Evolutionary conservation across 371 early-diverging fungal species (phyloP), one percentile per base, ranked within the genome.

Genomic region (Blakeslea trispora): DNA sequence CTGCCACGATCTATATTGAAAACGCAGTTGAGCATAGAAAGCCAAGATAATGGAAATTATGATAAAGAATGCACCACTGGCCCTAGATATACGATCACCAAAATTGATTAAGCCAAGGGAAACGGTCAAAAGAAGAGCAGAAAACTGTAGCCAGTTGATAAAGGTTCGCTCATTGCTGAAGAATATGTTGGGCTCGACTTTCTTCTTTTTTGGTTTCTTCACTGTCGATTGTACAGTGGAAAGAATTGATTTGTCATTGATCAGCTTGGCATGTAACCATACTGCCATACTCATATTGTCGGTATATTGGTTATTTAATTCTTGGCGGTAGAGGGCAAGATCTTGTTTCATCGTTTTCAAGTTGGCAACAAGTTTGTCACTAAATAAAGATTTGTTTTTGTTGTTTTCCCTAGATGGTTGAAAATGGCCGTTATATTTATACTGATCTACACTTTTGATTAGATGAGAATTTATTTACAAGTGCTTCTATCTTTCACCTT

Each of bases 131-230:
- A 93, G 63, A 50, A 90, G 66, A 6, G 87, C 82, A 7, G 84
- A 74, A 64, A 90, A 90, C 67, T 90, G 84, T 28, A 90, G 68
- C 91, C 91, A 90, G 7, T 92, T 87, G 45, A 99, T 78, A 74
- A 99, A 98, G 1, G 98, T 99, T 42, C 99, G 81, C 74, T 99
- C 99, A 69, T 99, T 99, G 39, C 98, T 96, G 80, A 99, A 98
- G 71, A 89, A 97, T 22, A 95, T 93, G 72, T 99, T 99, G 45
- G 99, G 99, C 61, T 99, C 99, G 0, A 98, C 84, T 22, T 51
- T 55, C 18, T 50, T 64, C 24, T 54, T 35, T 1, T 89, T 89
- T 34, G 35, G 52, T 18, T 35, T 55, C 10, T 24, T 41, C 6
- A 34, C 11, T n/a, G 47, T 11, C 5, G 23, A 11, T 14, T 41